phyloP scores from a whole-genome alignment of 116 monocot genomes.

The Cymodocea nodosa region DNA sequence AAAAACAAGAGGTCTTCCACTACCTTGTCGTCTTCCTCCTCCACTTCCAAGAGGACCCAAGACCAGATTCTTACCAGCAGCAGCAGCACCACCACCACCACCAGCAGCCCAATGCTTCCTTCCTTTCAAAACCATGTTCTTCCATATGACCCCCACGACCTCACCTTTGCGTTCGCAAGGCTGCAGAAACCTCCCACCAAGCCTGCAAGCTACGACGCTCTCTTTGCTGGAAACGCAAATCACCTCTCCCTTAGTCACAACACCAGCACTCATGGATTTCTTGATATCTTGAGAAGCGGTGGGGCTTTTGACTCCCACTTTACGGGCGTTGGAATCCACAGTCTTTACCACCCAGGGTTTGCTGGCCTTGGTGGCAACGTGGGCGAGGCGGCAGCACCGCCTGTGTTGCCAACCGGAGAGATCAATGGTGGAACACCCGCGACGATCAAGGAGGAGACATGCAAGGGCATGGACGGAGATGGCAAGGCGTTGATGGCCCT shows the following conservation, averaged over 20 bases:
- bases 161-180: constrained; percentile 23
- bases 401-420: not conserved
- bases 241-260: not conserved
- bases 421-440: constrained; percentile 2
- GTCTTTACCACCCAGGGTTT: constrained; percentile 10
- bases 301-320: constrained; percentile 9
- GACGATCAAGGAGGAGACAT: constrained; percentile 3
- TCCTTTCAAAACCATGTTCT: not conserved
- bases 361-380: constrained; percentile 2
- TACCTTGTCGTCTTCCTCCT: constrained; percentile 10
- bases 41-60: constrained; percentile 2
- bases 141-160: constrained; percentile 18
- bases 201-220: not conserved
- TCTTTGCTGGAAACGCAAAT: constrained; percentile 5
- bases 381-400: not conserved
- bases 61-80: constrained; percentile 5
- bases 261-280: constrained; percentile 4
- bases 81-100: constrained; percentile 6
- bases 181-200: constrained; percentile 12
- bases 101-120: constrained; percentile 2
- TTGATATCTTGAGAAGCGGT: constrained; percentile 14
- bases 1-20: constrained; percentile 30
- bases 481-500: constrained; percentile 15
- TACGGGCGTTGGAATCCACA: constrained; percentile 1
- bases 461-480: constrained; percentile 15